Base-by-base conservation (phyloP, 306 rosid genomes). In the Lablab purpureus region DNA sequence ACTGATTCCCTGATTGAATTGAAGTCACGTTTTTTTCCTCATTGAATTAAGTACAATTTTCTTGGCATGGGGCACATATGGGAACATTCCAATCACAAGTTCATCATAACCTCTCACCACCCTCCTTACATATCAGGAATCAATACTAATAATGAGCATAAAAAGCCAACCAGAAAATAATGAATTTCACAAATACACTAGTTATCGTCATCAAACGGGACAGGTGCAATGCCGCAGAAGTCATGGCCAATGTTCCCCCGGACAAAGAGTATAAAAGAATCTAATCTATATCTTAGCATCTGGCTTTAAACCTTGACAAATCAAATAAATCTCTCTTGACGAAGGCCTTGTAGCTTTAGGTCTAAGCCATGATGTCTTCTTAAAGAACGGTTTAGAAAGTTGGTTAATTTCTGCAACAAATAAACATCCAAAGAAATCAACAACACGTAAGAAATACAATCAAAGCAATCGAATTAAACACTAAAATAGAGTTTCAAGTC, bases 261-360 rank as follows among this genome's bases (percentile, higher is more conserved):
- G 32, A 28, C 27, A 22, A 17, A 22, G 46, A 46, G 12, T 34
- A 3, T 3, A 60, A 59, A 79, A 55, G 50, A 71, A 56, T 58
- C 73, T 84, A 86, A 58, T 52, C 75, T 84, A 86, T 40, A 19
- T 34, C 74, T 81, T 87, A 14, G 81, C 72, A 50, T 79, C 67
- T 32, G 83, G 78, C 84, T 86, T 83, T 63, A 91, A 88, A 52
- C 89, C 88, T 80, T 91, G 97, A 85, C 98, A 91, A 75, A 93
- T 93, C 83, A 95, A 83, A 87, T 95, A 93, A 50, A 93, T 92
- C 91, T 91, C 99, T 81, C 96, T 90, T 17, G 99, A 95, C 0
- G 97, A 88, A 71, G 98, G 84, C 69, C 98, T 89, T 55, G 99
- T 95, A 1, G 98, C 99, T 86, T 93, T 95, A 73, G 99, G 98